Conservation (phyloP, 345 rosid species). For the Cardamine chenopodiifolia region DNA sequence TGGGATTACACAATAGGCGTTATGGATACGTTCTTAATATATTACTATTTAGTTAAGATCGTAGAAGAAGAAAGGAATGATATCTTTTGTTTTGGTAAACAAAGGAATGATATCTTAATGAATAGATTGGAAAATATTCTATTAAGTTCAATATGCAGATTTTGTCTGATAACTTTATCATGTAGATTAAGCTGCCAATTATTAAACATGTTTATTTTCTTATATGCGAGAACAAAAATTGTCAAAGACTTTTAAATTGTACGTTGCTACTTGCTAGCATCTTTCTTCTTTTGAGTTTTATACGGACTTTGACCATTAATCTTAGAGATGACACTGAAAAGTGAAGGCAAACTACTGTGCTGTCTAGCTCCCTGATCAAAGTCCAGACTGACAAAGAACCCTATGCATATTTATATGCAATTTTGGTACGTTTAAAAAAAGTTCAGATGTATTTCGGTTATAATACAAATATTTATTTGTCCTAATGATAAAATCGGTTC, state of each 20-base stretch:
- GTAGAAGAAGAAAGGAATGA: slow-evolving; percentile 24
- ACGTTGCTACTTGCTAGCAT: slow-evolving; percentile 10
- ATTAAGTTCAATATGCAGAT: slow-evolving; percentile 11
- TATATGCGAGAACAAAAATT: slow-evolving; percentile 14
- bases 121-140: slow-evolving; percentile 36
- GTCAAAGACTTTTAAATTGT: background rate
- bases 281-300: slow-evolving; percentile 1
- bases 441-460: background rate
- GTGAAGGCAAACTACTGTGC: background rate
- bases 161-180: slow-evolving; percentile 12
- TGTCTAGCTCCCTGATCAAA: no score
- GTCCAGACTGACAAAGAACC: no score
- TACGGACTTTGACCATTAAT: background rate
- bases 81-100: slow-evolving; percentile 15
- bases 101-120: slow-evolving; percentile 40
- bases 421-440: background rate
- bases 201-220: slow-evolving; percentile 22
- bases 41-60: slow-evolving; percentile 1
- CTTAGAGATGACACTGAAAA: background rate
- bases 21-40: slow-evolving; percentile 23
- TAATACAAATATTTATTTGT: background rate
- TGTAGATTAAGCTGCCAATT: slow-evolving; percentile 17
- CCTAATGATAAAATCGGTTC: background rate
- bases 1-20: slow-evolving; percentile 20
- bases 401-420: no score